Base-by-base conservation (phyloP, 1,284 basidiomycete species). In the Ustilago shanxiensis region DNA sequence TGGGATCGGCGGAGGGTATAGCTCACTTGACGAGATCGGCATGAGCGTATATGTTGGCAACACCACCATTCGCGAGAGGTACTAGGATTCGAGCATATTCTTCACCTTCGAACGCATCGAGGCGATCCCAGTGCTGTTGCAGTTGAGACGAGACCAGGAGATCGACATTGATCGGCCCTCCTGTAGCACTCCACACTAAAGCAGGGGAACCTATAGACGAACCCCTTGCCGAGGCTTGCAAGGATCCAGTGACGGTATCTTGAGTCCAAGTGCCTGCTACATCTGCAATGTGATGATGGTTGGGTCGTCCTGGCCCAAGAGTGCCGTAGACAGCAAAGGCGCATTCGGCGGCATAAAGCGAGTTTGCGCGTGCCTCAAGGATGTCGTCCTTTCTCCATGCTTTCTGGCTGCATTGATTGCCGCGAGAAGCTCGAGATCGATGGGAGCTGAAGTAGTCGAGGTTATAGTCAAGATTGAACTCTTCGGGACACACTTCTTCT, bases 21-120 rank as follows among this genome's bases (percentile, higher is more conserved):
- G 14, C 14, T 49, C 47, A 49, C 47, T 49, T 49, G 22, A 49
- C 47, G 14, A 14, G 47, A 6, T 28, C 22, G 26, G 47, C 47
- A 14, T 49, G 47, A 26, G 47, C 47, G 14, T 49, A 49, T 22
- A 49, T 2, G 47, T 49, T 49, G 47, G 47, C 47, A 14, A 49
- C 24, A 13, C 47, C 24, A 28, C 47, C 47, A 26, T 24, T 49
- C 3, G 47, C 47, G 10, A 49, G 26, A 26, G 47, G 47, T 24
- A 16, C 47, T 24, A 49, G 14, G 24, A 49, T 26, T 14, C 47
- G 47, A 49, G 26, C 24, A 49, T 49, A 49, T n/a, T 28, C 24
- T 22, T 49, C 13, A 7, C 47, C 47, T 49, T 49, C 24, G n/a
- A 49, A 49, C 13, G 22, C 47, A 49, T 49, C 47, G 24, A 49